Evolutionary conservation across 371 early-diverging fungal genomes (phyloP).

Genomic region (Rhizomucor miehei): DNA sequence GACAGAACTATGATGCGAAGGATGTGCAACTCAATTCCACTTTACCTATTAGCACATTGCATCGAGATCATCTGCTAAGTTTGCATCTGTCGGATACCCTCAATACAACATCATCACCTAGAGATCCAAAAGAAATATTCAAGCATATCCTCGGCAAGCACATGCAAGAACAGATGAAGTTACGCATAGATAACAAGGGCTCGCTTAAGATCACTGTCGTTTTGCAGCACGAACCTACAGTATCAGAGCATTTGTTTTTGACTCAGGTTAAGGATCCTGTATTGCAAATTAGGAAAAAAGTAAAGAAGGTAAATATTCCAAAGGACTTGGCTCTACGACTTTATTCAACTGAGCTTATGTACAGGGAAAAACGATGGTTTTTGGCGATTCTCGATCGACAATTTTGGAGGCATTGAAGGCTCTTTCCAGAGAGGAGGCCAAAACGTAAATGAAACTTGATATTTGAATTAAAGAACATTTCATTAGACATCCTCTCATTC

Average conservation of each 20-base stretch:
- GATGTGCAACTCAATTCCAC: slow-evolving; percentile 47
- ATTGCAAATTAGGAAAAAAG: slow-evolving; percentile 52
- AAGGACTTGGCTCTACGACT: background rate
- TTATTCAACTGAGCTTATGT: background rate
- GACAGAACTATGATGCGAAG: slow-evolving; percentile 33
- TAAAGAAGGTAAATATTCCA: slow-evolving; percentile 51
- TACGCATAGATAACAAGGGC: slow-evolving; percentile 26
- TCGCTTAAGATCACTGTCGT: slow-evolving; percentile 55
- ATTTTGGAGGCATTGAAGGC: slow-evolving; percentile 53
- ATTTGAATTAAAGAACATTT: background rate
- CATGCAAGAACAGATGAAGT: slow-evolving; percentile 22
- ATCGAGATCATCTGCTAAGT: slow-evolving; percentile 46
- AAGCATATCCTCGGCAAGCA: slow-evolving; percentile 37
- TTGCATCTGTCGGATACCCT: slow-evolving; percentile 29
- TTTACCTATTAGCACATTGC: slow-evolving; percentile 48
- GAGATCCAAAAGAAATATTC: slow-evolving; percentile 53
- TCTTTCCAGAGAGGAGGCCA: slow-evolving; percentile 51
- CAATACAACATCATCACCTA: slow-evolving; percentile 3
- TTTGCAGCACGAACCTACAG: slow-evolving; percentile 56
- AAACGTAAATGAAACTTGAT: slow-evolving; percentile 28
- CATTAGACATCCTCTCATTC: background rate
- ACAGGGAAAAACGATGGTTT: slow-evolving; percentile 38
- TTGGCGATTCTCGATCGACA: slow-evolving; percentile 57
- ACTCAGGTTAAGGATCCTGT: slow-evolving; percentile 57
- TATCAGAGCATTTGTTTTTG: slow-evolving; percentile 64